A percentile compares a stretch with the other conserved stretches of the same genome.
phyloP scores from a whole-genome alignment of 2,329 filamentous ascomycete species.

The Fusarium pilosicola region DNA sequence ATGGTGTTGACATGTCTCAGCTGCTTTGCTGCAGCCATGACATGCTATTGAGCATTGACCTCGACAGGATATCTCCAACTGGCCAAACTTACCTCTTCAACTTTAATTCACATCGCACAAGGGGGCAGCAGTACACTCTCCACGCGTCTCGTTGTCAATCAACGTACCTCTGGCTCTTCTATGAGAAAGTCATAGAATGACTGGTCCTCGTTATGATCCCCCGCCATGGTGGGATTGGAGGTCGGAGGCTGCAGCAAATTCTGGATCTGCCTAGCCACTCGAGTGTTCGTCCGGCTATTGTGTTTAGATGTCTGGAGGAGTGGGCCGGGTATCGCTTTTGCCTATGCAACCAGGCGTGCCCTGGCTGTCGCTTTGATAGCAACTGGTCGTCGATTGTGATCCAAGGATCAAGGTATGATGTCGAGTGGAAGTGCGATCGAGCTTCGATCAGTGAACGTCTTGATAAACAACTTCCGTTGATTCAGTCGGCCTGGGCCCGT shows the following conservation, averaged over 20 bases:
- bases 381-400: slow-evolving; percentile 16
- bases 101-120: slow-evolving; percentile 21
- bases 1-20: slow-evolving; percentile 37
- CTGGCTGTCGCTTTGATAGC: slow-evolving; percentile 10
- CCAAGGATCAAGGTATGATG: background rate
- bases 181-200: slow-evolving; percentile 47
- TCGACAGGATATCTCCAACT: slow-evolving; percentile 10
- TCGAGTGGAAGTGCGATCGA: slow-evolving; percentile 8
- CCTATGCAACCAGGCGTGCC: slow-evolving; percentile 18
- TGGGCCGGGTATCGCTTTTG: slow-evolving; percentile 18
- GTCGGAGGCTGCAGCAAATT: slow-evolving; percentile 17
- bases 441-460: slow-evolving; percentile 30
- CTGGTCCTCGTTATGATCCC: slow-evolving; percentile 37
- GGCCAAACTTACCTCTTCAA: slow-evolving; percentile 14
- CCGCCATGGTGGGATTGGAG: slow-evolving; percentile 38
- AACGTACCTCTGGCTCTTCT: slow-evolving; percentile 44
- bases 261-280: slow-evolving; percentile 5
- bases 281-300: slow-evolving; percentile 23
- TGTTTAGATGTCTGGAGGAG: slow-evolving; percentile 14
- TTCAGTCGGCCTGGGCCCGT: slow-evolving; percentile 31
- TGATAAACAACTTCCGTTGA: slow-evolving; percentile 30
- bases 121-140: slow-evolving; percentile 11
- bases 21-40: slow-evolving; percentile 10
- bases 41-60: slow-evolving; percentile 21
- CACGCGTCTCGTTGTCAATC: background rate